Base-by-base conservation (phyloP, 192 early-diverging fungal genomes). In the Rhizoclosmatium globosum region DNA sequence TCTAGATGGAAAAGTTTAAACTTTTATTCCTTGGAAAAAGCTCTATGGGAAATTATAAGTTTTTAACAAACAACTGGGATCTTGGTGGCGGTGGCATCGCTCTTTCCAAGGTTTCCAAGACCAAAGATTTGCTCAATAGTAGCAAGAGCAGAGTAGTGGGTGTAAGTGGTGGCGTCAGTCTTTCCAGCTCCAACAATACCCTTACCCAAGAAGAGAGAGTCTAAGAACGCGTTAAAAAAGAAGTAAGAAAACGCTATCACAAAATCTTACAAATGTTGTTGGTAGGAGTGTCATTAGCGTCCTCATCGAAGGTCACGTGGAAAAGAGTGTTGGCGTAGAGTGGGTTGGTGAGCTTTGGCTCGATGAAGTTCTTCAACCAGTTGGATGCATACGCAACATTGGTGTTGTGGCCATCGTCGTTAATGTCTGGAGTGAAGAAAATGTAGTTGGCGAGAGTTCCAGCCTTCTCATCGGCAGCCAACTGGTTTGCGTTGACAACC, bases 71-170 rank as follows among this genome's bases (percentile, higher is more conserved):
- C 69, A n/a, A 88, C 81, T 62, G 89, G 88, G 61, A 85, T 82
- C 11, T 78, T 59, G 39, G 78, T 86, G 46, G 77, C 76, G n/a
- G 84, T 86, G 15, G 83, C 75, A 75, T 94, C 93, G 68, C 82
- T 82, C 38, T 83, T 77, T 9, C 88, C 89, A 59, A 93, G 77
- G 81, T 84, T 85, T 11, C 84, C 86, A n/a, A 94, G 78, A 50
- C 82, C 85, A 88, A 91, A 94, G 86, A 89, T 91, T 58, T 85
- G 56, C 81, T 92, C 91, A 48, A 91, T 75, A 38, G 93, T 93
- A n/a, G 85, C 82, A 7, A 92, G 69, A 11, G 85, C 57, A 11
- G 88, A 90, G 83, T 90, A 93, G 74, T 94, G 93, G 31, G 85
- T 87, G 73, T 93, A 94, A 48, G 57, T 77, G 21, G 91, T 90